These are phyloP conservation scores for Silybum marianum DNA, from an alignment of 129 eudicot genomes.

Conservation along the genomic window DNA sequence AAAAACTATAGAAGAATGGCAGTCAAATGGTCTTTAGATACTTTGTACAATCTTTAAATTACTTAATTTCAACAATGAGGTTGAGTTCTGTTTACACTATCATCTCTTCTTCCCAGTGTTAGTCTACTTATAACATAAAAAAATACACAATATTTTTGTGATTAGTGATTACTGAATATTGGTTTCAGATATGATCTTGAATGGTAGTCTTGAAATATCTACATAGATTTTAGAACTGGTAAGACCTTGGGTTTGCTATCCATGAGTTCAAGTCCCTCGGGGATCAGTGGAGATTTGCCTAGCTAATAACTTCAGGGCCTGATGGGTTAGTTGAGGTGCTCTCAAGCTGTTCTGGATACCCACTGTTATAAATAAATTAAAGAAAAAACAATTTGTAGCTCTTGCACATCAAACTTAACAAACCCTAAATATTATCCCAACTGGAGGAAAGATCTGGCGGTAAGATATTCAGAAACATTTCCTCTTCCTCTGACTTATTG, in stretches of 20 bases:
- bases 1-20: neutral
- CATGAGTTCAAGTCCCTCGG: too few species aligned
- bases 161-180: neutral
- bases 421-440: neutral
- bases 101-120: neutral
- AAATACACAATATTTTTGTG: neutral
- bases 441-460: neutral
- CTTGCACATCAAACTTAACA: neutral
- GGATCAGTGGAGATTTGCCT: neutral
- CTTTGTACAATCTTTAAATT: neutral
- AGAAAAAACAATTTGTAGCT: neutral
- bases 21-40: neutral
- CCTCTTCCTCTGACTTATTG: neutral
- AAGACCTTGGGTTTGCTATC: neutral
- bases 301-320: neutral
- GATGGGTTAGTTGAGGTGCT: neutral
- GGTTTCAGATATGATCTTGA: neutral
- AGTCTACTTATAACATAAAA: neutral
- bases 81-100: neutral
- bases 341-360: neutral
- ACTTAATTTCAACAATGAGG: neutral
- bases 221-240: neutral
- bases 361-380: too few species aligned
- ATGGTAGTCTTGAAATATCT: neutral
- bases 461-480: too few species aligned